Evolutionary conservation across 805 yeast genomes (phyloP), one percentile per base, ranked within the genome.

Genomic region (Suhomyces prunicola): DNA sequence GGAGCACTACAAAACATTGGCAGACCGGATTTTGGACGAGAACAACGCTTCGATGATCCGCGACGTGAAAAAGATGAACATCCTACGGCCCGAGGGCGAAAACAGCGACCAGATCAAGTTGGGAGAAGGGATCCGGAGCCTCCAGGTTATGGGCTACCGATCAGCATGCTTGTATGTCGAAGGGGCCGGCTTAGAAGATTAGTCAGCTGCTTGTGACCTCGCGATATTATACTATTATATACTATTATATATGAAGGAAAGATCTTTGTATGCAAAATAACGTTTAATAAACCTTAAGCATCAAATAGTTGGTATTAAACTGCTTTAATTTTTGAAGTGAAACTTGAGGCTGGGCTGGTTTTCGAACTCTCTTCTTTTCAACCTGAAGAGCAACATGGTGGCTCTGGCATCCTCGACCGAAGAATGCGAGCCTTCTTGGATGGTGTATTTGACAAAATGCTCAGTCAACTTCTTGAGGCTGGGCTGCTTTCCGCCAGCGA

Each of bases 351-450:
- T 39, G 9, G 46, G 50, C 27, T 48, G 45, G 41, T 52, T 52
- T 58, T 86, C 94, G 62, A 88, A 85, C 50, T 82, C 89, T 50
- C 72, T 74, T 63, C 82, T 85, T 56, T 82, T 79, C 50, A 80
- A 63, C 55, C 88, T 79, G 63, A 84, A 91, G n/a, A 91, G 68
- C 54, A 85, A 66, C 96, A 91, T 92, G 0, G 97, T 85, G 1
- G 92, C 92, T 62, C 82, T 82, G 0, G 97, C 96, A 72, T 91
- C 97, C 64, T 90, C 96, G 1, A 91, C 89, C 0, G 97, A 89
- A 3, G 94, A 87, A 71, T 92, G 97, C 55, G 83, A 79, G 0
- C 86, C 90, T 0, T 71, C 72, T 67, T 91, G 97, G 53, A 91
- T 88, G 8, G 82, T 84, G 1, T 79, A 51, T 1, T 79, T 75